Evolutionary conservation across 2,329 filamentous ascomycete genomes (phyloP).

Genomic region (Aphanocladium album): DNA sequence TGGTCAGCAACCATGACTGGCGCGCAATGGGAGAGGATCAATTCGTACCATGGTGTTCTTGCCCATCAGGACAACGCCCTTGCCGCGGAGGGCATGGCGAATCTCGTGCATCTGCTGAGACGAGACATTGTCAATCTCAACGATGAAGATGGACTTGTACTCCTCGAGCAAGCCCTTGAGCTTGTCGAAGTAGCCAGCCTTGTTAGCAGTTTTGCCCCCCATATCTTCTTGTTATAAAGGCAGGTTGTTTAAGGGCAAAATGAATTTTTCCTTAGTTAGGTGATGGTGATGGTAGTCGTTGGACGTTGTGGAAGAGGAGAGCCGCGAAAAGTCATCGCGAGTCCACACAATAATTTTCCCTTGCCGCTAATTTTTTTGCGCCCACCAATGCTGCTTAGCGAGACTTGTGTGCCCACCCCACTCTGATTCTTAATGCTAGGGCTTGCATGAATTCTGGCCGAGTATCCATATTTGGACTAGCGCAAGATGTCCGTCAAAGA

Average conservation of each 20-base stretch:
- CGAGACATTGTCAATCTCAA: conserved; percentile 97
- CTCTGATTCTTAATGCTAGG: background rate
- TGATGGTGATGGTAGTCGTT: conserved; percentile 5
- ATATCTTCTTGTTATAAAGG: conserved; percentile 96
- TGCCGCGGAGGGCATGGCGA: conserved; percentile 79
- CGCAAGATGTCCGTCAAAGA: background rate
- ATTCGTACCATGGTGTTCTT: conserved; percentile 97
- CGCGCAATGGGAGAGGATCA: conserved; percentile 19
- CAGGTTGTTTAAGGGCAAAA: conserved; percentile 95
- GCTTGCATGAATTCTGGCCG: background rate
- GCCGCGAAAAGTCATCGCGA: background rate
- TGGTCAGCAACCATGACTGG: background rate
- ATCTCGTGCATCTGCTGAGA: conserved; percentile 99
- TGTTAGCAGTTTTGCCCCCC: conserved; percentile 94
- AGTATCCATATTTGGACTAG: conserved; percentile 1
- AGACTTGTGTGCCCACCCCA: conserved; percentile 10
- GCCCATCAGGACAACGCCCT: conserved; percentile 97
- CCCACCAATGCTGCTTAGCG: conserved; percentile 4
- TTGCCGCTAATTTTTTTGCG: background rate
- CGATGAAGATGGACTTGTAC: conserved; percentile 97
- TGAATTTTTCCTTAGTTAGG: conserved; percentile 13
- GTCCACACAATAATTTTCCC: background rate
- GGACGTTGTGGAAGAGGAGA: conserved; percentile 5
- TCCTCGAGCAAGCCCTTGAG: conserved; percentile 95
- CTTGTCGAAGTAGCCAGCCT: conserved; percentile 99